Conservation (phyloP, 192 early-diverging fungal species). For the Mortierella hygrophila region DNA sequence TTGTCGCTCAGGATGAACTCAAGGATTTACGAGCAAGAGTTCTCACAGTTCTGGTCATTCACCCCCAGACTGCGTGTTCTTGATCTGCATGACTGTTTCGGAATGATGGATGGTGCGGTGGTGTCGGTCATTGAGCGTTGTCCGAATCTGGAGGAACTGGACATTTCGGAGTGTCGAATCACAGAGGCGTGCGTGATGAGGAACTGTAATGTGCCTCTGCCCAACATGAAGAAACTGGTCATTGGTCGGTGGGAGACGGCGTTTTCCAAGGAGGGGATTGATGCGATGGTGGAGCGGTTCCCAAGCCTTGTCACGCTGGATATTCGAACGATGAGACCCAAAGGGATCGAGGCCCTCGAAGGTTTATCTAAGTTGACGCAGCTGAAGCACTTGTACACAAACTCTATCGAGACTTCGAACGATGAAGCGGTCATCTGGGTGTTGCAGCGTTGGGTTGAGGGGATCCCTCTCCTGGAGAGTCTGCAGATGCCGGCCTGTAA, state of each 20-base stretch:
- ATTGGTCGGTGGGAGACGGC: constrained; percentile 29
- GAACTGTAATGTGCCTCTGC: constrained; percentile 5
- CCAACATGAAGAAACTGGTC: constrained; percentile 30
- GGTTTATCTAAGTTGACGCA: constrained; percentile 10
- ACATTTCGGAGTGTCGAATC: constrained; percentile 35
- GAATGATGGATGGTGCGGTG: constrained; percentile 20
- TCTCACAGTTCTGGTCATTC: constrained; percentile 38
- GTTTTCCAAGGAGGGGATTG: constrained; percentile 25
- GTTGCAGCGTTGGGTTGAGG: constrained; percentile 39
- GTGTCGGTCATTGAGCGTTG: constrained; percentile 29
- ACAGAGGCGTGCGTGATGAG: constrained; percentile 36
- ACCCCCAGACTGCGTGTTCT: constrained; percentile 31
- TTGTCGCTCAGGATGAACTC: constrained; percentile 26
- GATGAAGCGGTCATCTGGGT: constrained; percentile 15
- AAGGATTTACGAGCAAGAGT: constrained; percentile 35
- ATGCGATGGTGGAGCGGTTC: constrained; percentile 27
- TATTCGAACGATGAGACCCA: constrained; percentile 25
- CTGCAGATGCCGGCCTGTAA: constrained; percentile 43
- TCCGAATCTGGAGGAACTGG: constrained; percentile 39
- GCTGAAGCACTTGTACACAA: constrained; percentile 40
- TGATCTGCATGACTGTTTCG: constrained; percentile 28
- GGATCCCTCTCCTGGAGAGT: constrained; percentile 36
- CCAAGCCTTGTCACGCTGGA: constrained; percentile 40
- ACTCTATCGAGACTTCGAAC: constrained; percentile 26
- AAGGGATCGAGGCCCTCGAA: constrained; percentile 36